phyloP scores from a whole-genome alignment of 306 rosid genomes.

The Echinosophora koreensis region DNA sequence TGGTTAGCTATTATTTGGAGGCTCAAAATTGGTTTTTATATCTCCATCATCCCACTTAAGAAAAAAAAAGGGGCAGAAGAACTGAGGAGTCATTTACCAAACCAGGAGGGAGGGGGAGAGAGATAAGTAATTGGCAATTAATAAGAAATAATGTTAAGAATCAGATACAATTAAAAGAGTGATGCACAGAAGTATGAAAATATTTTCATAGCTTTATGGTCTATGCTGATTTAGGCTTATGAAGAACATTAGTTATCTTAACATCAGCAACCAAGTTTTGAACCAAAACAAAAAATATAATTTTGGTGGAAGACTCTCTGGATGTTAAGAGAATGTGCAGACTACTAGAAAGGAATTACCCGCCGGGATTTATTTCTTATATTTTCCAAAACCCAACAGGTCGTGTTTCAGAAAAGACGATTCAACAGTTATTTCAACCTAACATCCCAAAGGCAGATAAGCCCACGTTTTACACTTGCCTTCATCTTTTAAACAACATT shows the following conservation, averaged over 20 bases:
- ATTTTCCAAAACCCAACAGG: background rate
- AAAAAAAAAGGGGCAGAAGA: too few species aligned
- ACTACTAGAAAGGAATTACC: slow-evolving; percentile 3
- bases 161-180: too few species aligned
- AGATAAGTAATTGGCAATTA: too few species aligned
- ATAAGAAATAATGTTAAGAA: too few species aligned
- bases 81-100: too few species aligned
- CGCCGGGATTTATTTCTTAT: background rate
- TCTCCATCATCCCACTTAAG: too few species aligned
- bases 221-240: background rate
- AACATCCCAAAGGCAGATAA: background rate
- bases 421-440: background rate
- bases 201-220: background rate
- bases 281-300: slow-evolving; percentile 25
- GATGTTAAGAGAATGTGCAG: slow-evolving; percentile 11
- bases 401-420: slow-evolving; percentile 1
- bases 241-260: background rate
- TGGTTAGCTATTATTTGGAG: too few species aligned
- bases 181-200: background rate
- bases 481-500: background rate
- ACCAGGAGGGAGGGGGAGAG: too few species aligned
- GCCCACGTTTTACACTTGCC: background rate
- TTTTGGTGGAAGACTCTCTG: background rate
- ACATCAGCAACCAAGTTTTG: slow-evolving; percentile 13
- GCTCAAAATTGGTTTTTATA: too few species aligned